Evolutionary conservation across 495 filamentous ascomycete species (phyloP), one percentile per base, ranked within the genome.

Genomic region (Hypoxylon rickii): DNA sequence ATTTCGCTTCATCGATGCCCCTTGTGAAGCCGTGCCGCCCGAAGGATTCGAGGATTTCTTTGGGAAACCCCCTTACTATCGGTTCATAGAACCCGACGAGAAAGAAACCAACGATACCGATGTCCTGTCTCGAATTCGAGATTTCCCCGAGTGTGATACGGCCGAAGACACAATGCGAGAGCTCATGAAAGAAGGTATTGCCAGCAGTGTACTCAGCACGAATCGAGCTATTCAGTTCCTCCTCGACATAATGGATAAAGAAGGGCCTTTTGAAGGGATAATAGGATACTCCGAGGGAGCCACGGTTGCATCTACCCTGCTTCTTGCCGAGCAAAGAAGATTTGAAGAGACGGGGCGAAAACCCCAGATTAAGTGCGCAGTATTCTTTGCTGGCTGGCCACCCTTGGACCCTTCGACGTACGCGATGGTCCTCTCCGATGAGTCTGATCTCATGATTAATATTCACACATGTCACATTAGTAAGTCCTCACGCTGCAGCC

Each of bases 261-360:
- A 78, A 7, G 77, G 78, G 0, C 77, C 77, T 0, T 81, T 79
- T 34, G 74, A 79, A 33, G 74, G 67, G 39, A 76, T 86, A 37
- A 79, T 86, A 42, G 83, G 82, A 0, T 86, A 83, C 48, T 86
- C 83, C 0, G 83, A 86, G 52, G 85, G 85, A 15, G 83, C 82
- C 7, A 77, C 76, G 0, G 73, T 86, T 5, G 85, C 82, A 0
- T 77, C 78, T 3, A 80, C 79, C 1, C 63, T 83, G 11, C 58
- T 83, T n/a, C 66, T 82, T 0, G 76, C 82, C 34, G 80, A 84
- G 51, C 69, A 77, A 61, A 68, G 74, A 12, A 65, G 77, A 12
- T 65, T 71, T 15, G 66, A 73, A 44, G 72, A 77, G 46, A 67
- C 64, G 7, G 79, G 80, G 0, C 72, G 78, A 42, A 52, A 66